phyloP scores from a whole-genome alignment of 176 grass and related monocot species.

The Eremochloa ophiuroides region DNA sequence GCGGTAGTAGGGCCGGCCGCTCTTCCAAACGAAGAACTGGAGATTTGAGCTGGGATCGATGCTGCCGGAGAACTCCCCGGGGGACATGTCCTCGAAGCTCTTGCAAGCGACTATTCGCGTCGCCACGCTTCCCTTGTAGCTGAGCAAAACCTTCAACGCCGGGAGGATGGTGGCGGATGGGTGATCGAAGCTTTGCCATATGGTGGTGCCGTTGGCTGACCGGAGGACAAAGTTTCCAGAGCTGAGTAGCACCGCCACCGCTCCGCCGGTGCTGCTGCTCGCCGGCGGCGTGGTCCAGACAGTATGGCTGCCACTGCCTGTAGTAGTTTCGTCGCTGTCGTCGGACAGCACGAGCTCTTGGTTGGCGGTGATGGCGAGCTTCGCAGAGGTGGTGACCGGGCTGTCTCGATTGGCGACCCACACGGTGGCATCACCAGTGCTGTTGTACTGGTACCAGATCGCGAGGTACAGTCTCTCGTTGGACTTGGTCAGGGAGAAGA shows the following conservation, averaged over 20 bases:
- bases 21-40: not conserved
- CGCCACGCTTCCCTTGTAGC: not conserved
- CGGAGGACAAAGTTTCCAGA: conserved; percentile 30
- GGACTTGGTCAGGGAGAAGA: not conserved
- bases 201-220: not conserved
- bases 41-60: not conserved
- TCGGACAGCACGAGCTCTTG: conserved; percentile 1
- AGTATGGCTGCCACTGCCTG: not conserved
- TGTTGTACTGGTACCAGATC: not conserved
- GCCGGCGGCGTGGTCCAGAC: too few species aligned
- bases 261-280: too few species aligned
- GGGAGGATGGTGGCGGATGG: conserved; percentile 31
- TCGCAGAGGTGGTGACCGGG: not conserved
- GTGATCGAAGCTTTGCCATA: conserved; percentile 43
- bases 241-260: not conserved
- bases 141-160: not conserved
- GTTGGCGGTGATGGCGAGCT: not conserved
- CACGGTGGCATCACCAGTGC: not conserved
- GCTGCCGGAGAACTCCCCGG: not conserved
- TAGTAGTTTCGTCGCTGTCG: too few species aligned
- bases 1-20: not conserved
- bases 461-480: not conserved
- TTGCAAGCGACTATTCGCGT: not conserved
- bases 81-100: conserved; percentile 6
- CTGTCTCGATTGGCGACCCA: conserved; percentile 17